phyloP scores from a whole-genome alignment of 1,139 yeast species.

The Suhomyces panamericanus region DNA sequence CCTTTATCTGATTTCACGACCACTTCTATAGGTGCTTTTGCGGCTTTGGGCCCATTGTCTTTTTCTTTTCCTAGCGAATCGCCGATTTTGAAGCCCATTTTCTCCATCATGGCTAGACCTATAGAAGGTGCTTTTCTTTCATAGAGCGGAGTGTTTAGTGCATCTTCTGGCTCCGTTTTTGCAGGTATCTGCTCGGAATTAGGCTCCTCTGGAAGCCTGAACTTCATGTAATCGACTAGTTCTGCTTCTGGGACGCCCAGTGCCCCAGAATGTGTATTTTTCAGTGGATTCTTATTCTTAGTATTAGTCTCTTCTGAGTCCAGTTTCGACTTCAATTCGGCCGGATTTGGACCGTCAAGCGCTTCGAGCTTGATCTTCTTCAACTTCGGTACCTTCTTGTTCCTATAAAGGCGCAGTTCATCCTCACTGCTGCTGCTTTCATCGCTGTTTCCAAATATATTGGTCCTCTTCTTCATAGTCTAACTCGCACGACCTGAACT shows the following conservation, averaged over 20 bases:
- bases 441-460: constrained; percentile 15
- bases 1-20: constrained; percentile 13
- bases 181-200: neutral
- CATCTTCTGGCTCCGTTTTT: neutral
- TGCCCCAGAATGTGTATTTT: neutral
- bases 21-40: constrained; percentile 13
- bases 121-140: constrained; percentile 26
- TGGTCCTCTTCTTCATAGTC: constrained; percentile 12
- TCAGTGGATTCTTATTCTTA: neutral
- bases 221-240: constrained; percentile 8
- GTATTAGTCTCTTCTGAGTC: neutral
- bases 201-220: neutral
- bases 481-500: constrained; percentile 3
- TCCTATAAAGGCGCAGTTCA: neutral
- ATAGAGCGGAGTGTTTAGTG: constrained; percentile 11
- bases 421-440: constrained; percentile 9
- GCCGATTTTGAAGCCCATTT: constrained; percentile 56
- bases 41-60: neutral
- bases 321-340: neutral
- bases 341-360: neutral
- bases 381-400: neutral
- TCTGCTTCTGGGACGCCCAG: neutral
- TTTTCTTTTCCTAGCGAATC: constrained; percentile 36
- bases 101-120: constrained; percentile 53
- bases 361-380: neutral